A percentile compares a stretch with the other conserved stretches of the same genome.
These are phyloP conservation scores for Neurospora terricola DNA, from an alignment of 495 filamentous ascomycete genomes.

Conservation along the genomic window DNA sequence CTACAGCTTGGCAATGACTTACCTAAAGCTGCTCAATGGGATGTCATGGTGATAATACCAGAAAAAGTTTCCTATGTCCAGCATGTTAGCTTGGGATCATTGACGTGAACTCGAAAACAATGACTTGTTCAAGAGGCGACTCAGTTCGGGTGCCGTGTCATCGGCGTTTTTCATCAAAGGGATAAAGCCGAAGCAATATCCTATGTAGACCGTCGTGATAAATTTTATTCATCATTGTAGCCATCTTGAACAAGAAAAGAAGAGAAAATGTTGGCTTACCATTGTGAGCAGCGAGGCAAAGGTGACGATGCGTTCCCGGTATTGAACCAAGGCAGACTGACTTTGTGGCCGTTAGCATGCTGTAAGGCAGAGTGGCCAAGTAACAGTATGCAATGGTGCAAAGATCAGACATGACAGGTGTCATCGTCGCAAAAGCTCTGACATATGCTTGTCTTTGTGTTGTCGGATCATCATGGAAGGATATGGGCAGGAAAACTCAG, in stretches of 20 bases:
- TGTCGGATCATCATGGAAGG: conserved; percentile 54
- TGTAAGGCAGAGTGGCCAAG: neutral
- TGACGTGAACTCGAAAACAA: neutral
- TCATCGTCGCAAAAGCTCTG: conserved; percentile 64
- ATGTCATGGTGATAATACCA: neutral
- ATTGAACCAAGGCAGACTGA: neutral
- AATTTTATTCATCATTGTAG: conserved; percentile 55
- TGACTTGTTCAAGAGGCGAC: conserved; percentile 6
- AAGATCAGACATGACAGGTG: conserved; percentile 32
- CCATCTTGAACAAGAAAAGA: conserved; percentile 2
- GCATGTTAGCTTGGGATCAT: conserved; percentile 10
- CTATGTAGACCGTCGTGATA: conserved; percentile 99
- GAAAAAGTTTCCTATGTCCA: neutral
- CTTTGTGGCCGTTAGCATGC: conserved; percentile 15
- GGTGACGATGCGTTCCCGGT: neutral
- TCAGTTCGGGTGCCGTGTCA: conserved; percentile 74
- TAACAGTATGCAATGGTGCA: conserved; percentile 19
- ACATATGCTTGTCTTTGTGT: conserved; percentile 82
- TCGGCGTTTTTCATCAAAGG: conserved; percentile 81
- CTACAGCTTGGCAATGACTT: neutral
- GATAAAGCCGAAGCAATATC: conserved; percentile 34
- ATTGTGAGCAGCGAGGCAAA: neutral
- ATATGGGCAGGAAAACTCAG: conserved; percentile 1
- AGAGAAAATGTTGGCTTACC: conserved; percentile 6
- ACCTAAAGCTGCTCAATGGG: neutral